Percentiles rank a stretch among this genome's conserved stretches.
These are phyloP conservation scores for Podaxis carcinomalis DNA, from an alignment of 768 basidiomycete genomes.

Conservation along the genomic window DNA sequence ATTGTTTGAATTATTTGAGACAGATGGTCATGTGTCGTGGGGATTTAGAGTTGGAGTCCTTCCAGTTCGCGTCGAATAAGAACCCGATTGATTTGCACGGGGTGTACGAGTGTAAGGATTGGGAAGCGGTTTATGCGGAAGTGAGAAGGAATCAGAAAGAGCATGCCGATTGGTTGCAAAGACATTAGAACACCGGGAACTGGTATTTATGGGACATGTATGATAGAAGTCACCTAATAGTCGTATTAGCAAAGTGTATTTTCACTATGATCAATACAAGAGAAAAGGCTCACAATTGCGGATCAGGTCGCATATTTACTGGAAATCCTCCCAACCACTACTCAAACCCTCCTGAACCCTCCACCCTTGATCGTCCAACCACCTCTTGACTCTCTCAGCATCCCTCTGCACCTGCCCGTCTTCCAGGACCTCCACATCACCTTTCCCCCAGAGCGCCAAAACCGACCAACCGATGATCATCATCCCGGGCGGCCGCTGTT, in stretches of 20 bases:
- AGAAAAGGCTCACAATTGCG: neutral
- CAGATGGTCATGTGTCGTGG: conserved; percentile 30
- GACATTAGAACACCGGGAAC: neutral
- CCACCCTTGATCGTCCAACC: conserved; percentile 64
- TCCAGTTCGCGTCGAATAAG: conserved; percentile 28
- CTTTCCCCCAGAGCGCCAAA: conserved; percentile 66
- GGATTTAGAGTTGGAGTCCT: conserved; percentile 26
- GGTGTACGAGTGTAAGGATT: conserved; percentile 30
- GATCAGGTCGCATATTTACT: neutral
- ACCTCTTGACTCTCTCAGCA: conserved; percentile 43
- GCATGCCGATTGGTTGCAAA: conserved; percentile 15
- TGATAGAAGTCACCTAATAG: neutral
- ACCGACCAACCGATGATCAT: conserved; percentile 93
- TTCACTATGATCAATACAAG: neutral
- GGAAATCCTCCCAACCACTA: conserved; percentile 28
- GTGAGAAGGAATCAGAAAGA: conserved; percentile 24
- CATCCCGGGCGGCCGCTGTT: conserved; percentile 95
- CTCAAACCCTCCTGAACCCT: conserved; percentile 62
- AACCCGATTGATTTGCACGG: conserved; percentile 26
- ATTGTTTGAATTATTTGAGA: conserved; percentile 30
- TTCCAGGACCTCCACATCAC: conserved; percentile 71
- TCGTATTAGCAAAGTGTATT: neutral
- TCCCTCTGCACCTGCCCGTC: conserved; percentile 40
- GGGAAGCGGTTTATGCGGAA: conserved; percentile 27
- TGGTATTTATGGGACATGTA: neutral